A percentile compares a stretch with the other conserved stretches of the same genome.
Conservation (phyloP, 2,329 filamentous ascomycete genomes). For the Lithohypha guttulata region DNA sequence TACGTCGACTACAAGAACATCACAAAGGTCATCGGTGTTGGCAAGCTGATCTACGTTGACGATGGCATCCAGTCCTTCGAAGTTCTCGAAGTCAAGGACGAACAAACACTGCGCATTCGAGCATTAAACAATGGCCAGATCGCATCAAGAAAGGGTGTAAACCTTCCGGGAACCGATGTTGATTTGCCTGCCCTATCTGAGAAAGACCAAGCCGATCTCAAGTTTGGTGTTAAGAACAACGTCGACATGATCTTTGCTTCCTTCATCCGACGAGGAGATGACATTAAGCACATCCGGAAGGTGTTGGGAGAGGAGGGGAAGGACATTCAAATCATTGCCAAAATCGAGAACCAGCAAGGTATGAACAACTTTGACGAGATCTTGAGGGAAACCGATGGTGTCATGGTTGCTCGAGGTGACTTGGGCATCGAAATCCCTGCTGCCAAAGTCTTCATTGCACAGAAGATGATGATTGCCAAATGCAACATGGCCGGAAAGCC, state of each 20-base stretch:
- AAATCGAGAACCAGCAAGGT: constrained; percentile 99
- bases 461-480: constrained; percentile 99
- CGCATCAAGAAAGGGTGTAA: constrained; percentile 98
- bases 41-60: constrained; percentile 94
- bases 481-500: constrained; percentile 99
- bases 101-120: constrained; percentile 74
- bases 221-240: constrained; percentile 94
- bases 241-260: constrained; percentile 99
- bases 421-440: constrained; percentile 97
- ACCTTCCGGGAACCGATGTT: constrained; percentile 96
- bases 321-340: constrained; percentile 98
- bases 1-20: constrained; percentile 99
- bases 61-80: constrained; percentile 96
- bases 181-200: constrained; percentile 94
- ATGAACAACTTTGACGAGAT: constrained; percentile 99
- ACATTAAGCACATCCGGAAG: constrained; percentile 84
- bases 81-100: constrained; percentile 76
- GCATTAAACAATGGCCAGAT: constrained; percentile 98
- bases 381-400: constrained; percentile 87
- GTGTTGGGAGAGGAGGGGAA: constrained; percentile 85
- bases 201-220: constrained; percentile 91
- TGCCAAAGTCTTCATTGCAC: constrained; percentile 94
- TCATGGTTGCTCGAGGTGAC: constrained; percentile 99
- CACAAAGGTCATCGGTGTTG: constrained; percentile 87
- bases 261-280: constrained; percentile 88